phyloP scores from a whole-genome alignment of 2,329 filamentous ascomycete genomes.

The Aspergillus versicolor region DNA sequence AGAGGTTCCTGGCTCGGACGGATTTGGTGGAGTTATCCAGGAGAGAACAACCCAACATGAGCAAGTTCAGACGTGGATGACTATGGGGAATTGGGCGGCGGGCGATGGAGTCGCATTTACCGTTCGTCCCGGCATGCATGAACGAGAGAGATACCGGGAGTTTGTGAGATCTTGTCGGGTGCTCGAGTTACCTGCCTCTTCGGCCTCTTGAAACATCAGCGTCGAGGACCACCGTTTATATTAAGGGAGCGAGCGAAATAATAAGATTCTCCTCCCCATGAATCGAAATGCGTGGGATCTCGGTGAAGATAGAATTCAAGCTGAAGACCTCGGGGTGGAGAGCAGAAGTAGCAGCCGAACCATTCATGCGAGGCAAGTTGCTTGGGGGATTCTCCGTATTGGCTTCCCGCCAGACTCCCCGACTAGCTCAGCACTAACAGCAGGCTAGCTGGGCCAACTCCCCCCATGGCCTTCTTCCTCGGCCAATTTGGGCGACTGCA shows the following conservation, averaged over 20 bases:
- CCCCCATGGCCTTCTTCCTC: neutral
- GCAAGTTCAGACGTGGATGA: neutral
- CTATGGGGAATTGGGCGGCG: neutral
- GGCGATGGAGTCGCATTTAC: neutral
- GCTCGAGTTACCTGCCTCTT: neutral
- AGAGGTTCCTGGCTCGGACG: neutral
- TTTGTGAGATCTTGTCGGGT: neutral
- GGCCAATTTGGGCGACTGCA: neutral
- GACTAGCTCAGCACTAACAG: conserved; percentile 6
- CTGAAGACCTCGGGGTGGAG: neutral
- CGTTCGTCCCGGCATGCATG: neutral
- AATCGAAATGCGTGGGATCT: neutral
- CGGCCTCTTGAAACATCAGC: too few species aligned
- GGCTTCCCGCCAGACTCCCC: conserved; percentile 1
- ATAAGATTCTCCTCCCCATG: neutral
- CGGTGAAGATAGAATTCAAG: neutral
- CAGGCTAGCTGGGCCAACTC: conserved; percentile 5
- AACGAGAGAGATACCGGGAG: too few species aligned
- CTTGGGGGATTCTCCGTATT: neutral
- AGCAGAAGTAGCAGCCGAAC: neutral
- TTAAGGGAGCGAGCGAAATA: neutral
- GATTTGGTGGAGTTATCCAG: neutral
- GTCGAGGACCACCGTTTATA: neutral
- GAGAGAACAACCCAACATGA: neutral
- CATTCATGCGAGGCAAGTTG: conserved; percentile 2